Evolutionary conservation across 208 protist genomes (phyloP).

Genomic region (Crithidia fasciculata): DNA sequence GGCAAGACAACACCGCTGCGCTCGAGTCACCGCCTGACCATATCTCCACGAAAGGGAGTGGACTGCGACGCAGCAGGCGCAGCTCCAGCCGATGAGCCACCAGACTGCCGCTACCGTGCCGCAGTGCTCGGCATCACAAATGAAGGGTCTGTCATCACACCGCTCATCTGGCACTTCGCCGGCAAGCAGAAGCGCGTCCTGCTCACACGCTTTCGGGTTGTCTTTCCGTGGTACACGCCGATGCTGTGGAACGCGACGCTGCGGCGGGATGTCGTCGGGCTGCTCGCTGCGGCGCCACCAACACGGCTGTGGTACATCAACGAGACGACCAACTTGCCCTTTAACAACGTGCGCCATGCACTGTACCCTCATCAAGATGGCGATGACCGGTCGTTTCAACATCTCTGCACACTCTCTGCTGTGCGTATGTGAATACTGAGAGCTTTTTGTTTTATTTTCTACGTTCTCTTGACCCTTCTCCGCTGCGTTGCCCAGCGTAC

Average conservation of each 20-base stretch:
- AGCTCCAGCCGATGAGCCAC: not conserved
- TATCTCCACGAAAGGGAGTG: not conserved
- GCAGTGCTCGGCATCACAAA: slow-evolving; percentile 11
- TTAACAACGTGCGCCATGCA: not conserved
- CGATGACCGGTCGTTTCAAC: slow-evolving; percentile 6
- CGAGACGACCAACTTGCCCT: slow-evolving; percentile 5
- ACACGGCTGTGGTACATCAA: slow-evolving; percentile 17
- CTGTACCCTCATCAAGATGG: not conserved
- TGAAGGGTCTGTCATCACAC: not conserved
- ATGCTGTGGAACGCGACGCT: slow-evolving; percentile 20
- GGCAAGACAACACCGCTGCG: not conserved
- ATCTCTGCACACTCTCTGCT: not conserved
- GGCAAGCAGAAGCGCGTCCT: slow-evolving; percentile 12
- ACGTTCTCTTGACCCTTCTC: too few species aligned
- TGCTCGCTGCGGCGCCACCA: not conserved
- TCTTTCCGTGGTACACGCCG: slow-evolving; percentile 23
- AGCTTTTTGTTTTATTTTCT: too few species aligned
- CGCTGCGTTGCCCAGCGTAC: not conserved
- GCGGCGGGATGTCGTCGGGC: not conserved
- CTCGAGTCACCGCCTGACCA: slow-evolving; percentile 6
- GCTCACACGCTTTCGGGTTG: not conserved
- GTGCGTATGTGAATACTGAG: not conserved
- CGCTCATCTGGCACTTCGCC: slow-evolving; percentile 23
- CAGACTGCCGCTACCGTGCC: slow-evolving; percentile 8
- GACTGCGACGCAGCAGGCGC: not conserved